These are phyloP conservation scores for Fusarium sacchari DNA, from an alignment of 2,329 filamentous ascomycete species.

Conservation along the genomic window DNA sequence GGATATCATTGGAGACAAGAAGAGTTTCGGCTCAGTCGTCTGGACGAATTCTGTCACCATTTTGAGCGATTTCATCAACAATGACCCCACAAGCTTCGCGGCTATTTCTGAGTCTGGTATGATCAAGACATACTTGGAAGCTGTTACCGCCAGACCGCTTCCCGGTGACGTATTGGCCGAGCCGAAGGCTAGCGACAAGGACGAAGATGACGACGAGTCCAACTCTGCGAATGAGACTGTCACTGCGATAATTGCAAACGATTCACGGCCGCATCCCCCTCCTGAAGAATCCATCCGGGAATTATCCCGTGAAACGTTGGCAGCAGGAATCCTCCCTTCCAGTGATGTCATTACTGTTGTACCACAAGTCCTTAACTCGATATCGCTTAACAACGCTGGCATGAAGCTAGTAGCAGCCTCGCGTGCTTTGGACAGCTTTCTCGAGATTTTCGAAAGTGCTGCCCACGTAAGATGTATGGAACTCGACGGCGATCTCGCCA, in stretches of 20 bases:
- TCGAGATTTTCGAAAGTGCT: conserved; percentile 96
- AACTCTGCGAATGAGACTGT: conserved; percentile 54
- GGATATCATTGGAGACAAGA: conserved; percentile 81
- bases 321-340: conserved; percentile 83
- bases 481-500: conserved; percentile 74
- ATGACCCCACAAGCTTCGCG: conserved; percentile 96
- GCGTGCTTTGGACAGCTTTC: conserved; percentile 83
- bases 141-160: conserved; percentile 71
- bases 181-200: conserved; percentile 45
- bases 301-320: conserved; percentile 58
- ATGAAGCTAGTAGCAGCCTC: conserved; percentile 89
- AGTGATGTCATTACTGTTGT: conserved; percentile 88
- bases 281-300: conserved; percentile 59
- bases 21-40: conserved; percentile 87
- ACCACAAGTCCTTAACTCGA: conserved; percentile 88
- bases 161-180: conserved; percentile 45
- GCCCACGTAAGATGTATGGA: conserved; percentile 88
- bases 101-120: conserved; percentile 95
- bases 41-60: conserved; percentile 96
- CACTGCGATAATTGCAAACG: conserved; percentile 49
- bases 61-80: conserved; percentile 96
- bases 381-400: conserved; percentile 88
- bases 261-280: conserved; percentile 63
- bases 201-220: conserved; percentile 47
- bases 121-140: conserved; percentile 85